phyloP scores from a whole-genome alignment of 352 stramenopile genomes.

The Pythium scleroteichum region DNA sequence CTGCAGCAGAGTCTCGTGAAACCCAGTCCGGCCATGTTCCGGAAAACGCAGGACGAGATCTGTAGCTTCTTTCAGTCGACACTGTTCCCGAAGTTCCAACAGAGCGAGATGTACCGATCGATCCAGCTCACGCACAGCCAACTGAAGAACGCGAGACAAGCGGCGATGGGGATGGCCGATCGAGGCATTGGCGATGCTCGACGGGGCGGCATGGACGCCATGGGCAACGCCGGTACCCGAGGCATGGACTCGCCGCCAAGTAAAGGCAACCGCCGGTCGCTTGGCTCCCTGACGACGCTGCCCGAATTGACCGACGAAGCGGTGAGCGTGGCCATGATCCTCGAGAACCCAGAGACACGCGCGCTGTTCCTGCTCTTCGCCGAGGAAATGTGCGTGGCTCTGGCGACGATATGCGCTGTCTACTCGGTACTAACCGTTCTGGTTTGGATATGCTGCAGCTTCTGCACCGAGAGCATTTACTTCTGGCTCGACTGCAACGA shows the following conservation, averaged over 20 bases:
- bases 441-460: slow-evolving; percentile 32
- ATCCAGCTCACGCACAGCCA: slow-evolving; percentile 47
- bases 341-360: slow-evolving; percentile 63
- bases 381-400: slow-evolving; percentile 73
- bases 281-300: not conserved
- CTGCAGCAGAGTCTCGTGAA: slow-evolving; percentile 38
- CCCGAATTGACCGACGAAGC: slow-evolving; percentile 35
- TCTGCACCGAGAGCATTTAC: slow-evolving; percentile 82
- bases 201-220: not conserved
- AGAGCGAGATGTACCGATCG: slow-evolving; percentile 61
- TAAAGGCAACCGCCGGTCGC: slow-evolving; percentile 6
- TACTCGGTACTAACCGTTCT: not conserved
- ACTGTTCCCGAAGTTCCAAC: slow-evolving; percentile 74
- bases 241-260: slow-evolving; percentile 1
- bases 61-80: slow-evolving; percentile 62
- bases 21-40: slow-evolving; percentile 66
- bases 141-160: slow-evolving; percentile 7
- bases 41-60: slow-evolving; percentile 71
- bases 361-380: slow-evolving; percentile 71
- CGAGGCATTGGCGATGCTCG: not conserved
- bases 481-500: slow-evolving; percentile 86
- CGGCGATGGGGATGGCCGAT: slow-evolving; percentile 10
- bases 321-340: slow-evolving; percentile 56
- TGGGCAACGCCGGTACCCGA: not conserved
- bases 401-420: not conserved